Conservation (phyloP, 2,329 filamentous ascomycete species). For the Aschersonia sp. region DNA sequence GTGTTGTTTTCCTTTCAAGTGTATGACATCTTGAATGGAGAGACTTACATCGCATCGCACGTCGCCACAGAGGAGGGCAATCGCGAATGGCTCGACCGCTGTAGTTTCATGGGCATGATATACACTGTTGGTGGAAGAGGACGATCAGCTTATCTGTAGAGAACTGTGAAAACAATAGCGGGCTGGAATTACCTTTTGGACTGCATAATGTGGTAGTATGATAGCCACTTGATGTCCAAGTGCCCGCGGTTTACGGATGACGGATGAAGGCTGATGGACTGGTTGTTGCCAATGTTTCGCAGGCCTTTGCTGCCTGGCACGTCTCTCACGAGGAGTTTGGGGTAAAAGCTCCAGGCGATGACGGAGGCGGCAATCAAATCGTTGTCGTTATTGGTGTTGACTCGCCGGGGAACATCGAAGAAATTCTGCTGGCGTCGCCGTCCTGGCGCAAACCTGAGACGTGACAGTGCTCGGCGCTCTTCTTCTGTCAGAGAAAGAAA, state of each 20-base stretch:
- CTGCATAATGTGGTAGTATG: slow-evolving; percentile 97
- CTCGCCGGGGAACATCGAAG: slow-evolving; percentile 65
- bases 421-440: slow-evolving; percentile 54
- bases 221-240: slow-evolving; percentile 62
- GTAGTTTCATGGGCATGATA: slow-evolving; percentile 88
- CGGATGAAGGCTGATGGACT: slow-evolving; percentile 74
- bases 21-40: background rate
- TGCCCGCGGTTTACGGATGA: slow-evolving; percentile 74
- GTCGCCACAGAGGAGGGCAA: slow-evolving; percentile 77
- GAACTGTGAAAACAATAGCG: background rate
- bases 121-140: slow-evolving; percentile 33
- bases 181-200: slow-evolving; percentile 50
- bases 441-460: slow-evolving; percentile 45
- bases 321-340: slow-evolving; percentile 75
- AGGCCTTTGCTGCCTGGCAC: slow-evolving; percentile 57
- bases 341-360: slow-evolving; percentile 90
- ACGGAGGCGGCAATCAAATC: slow-evolving; percentile 69
- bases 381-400: slow-evolving; percentile 65
- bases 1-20: too few relatives aligned
- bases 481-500: slow-evolving; percentile 62
- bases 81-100: slow-evolving; percentile 64
- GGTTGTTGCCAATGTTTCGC: slow-evolving; percentile 87
- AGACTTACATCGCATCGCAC: slow-evolving; percentile 63
- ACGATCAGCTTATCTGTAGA: slow-evolving; percentile 4
- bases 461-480: slow-evolving; percentile 55